These are phyloP conservation scores for Gillenia trifoliata DNA, from an alignment of 306 rosid genomes.

Conservation along the genomic window DNA sequence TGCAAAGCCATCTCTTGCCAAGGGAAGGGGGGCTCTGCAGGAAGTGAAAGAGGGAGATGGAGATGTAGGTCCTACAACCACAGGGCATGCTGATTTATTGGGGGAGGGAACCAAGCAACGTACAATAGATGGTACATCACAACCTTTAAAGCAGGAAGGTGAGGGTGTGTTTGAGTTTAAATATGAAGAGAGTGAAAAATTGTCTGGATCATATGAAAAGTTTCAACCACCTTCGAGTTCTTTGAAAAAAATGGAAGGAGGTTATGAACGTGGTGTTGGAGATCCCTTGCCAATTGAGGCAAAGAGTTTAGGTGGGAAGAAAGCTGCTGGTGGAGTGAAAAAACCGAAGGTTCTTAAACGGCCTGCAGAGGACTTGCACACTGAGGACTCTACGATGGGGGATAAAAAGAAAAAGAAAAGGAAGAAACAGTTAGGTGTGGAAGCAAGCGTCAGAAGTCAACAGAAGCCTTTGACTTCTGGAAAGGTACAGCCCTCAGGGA, in stretches of 20 bases:
- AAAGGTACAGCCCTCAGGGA: slow-evolving; percentile 25
- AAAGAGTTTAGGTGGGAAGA: slow-evolving; percentile 23
- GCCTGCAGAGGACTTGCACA: slow-evolving; percentile 39
- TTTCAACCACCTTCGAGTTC: slow-evolving; percentile 26
- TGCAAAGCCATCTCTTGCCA: slow-evolving; percentile 40
- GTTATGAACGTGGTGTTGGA: slow-evolving; percentile 1
- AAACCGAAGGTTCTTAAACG: slow-evolving; percentile 59
- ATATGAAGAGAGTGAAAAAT: slow-evolving; percentile 16
- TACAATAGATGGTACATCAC: slow-evolving; percentile 30
- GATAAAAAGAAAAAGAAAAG: slow-evolving; percentile 67
- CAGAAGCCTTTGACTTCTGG: slow-evolving; percentile 36
- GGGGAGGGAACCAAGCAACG: slow-evolving; percentile 25
- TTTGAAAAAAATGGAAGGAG: slow-evolving; percentile 25
- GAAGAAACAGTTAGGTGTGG: slow-evolving; percentile 37
- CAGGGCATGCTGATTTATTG: slow-evolving; percentile 29
- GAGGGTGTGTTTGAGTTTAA: slow-evolving; percentile 20
- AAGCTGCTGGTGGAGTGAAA: slow-evolving; percentile 39
- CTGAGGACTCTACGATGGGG: slow-evolving; percentile 33
- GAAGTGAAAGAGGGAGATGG: slow-evolving; percentile 16
- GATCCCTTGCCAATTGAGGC: slow-evolving; percentile 21
- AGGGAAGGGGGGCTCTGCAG: slow-evolving; percentile 30
- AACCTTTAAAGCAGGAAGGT: slow-evolving; percentile 35
- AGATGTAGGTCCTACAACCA: slow-evolving; percentile 8
- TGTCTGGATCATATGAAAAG: slow-evolving; percentile 24
- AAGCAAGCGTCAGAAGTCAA: slow-evolving; percentile 32